These are phyloP conservation scores for Metschnikowia cerradonensis DNA, from an alignment of 805 yeast genomes.

Conservation along the genomic window DNA sequence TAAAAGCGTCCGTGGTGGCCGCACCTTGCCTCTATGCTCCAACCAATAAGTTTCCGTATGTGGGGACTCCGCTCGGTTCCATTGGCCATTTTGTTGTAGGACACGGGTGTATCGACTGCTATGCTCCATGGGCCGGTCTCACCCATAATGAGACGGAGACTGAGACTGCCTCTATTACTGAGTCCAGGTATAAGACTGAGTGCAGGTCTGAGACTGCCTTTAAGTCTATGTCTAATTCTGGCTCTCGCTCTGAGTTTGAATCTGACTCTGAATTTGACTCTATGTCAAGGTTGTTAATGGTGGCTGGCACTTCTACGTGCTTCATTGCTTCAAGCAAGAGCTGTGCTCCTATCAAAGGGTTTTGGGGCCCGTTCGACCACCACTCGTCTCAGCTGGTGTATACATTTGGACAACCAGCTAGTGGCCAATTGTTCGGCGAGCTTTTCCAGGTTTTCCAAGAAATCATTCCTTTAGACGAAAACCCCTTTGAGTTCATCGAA, in stretches of 20 bases:
- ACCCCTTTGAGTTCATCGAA: constrained; percentile 20
- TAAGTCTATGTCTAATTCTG: too few species aligned
- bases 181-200: too few species aligned
- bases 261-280: too few species aligned
- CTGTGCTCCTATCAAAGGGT: constrained; percentile 37
- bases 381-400: constrained; percentile 34
- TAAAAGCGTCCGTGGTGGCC: constrained; percentile 12
- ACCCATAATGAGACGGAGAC: background rate
- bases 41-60: background rate
- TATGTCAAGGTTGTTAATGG: constrained; percentile 35
- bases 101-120: constrained; percentile 58
- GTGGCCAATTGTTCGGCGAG: constrained; percentile 51
- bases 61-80: constrained; percentile 22
- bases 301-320: constrained; percentile 65
- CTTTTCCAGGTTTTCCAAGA: constrained; percentile 33
- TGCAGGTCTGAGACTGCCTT: too few species aligned
- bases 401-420: constrained; percentile 57
- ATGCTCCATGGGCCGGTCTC: constrained; percentile 39
- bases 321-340: constrained; percentile 28
- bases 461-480: constrained; percentile 1
- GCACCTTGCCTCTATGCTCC: constrained; percentile 3
- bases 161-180: too few species aligned
- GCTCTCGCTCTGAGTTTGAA: too few species aligned
- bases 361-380: constrained; percentile 59
- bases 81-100: constrained; percentile 20